A percentile compares a stretch with the other conserved stretches of the same genome.
Evolutionary conservation across 176 grass and related monocot species (phyloP).

Genomic region (Tillandsia fasciculata): DNA sequence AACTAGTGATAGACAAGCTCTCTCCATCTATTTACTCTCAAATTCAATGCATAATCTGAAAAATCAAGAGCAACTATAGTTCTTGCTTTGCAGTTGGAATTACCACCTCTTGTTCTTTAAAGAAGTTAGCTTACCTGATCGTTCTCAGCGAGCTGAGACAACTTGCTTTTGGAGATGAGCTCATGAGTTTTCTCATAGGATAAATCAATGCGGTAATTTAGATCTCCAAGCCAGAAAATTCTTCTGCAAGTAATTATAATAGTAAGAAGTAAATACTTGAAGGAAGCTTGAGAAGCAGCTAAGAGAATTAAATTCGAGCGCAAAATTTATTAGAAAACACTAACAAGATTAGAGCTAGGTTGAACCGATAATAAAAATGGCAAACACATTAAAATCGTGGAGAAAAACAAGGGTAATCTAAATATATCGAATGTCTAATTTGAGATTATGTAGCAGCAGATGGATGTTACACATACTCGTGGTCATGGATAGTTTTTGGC

Average conservation of each 20-base stretch:
- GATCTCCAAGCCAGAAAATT: slow-evolving; percentile 91
- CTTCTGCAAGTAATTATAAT: slow-evolving; percentile 28
- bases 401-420: too few relatives aligned
- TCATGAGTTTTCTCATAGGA: slow-evolving; percentile 52
- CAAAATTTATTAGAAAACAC: neutral
- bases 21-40: neutral
- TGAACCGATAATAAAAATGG: neutral
- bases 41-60: neutral
- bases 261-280: neutral
- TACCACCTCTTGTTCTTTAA: neutral
- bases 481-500: slow-evolving; percentile 56
- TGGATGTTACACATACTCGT: slow-evolving; percentile 43
- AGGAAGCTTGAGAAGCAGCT: neutral
- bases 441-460: neutral
- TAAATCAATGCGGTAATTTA: slow-evolving; percentile 85
- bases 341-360: neutral
- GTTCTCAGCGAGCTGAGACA: slow-evolving; percentile 43
- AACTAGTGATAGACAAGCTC: neutral
- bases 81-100: too few relatives aligned
- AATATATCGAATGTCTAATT: too few relatives aligned
- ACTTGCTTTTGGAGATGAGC: slow-evolving; percentile 34
- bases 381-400: neutral
- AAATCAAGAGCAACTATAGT: too few relatives aligned
- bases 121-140: slow-evolving; percentile 50
- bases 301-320: neutral